Conservation (phyloP, 306 rosid genomes). For the Glycyrrhiza uralensis region DNA sequence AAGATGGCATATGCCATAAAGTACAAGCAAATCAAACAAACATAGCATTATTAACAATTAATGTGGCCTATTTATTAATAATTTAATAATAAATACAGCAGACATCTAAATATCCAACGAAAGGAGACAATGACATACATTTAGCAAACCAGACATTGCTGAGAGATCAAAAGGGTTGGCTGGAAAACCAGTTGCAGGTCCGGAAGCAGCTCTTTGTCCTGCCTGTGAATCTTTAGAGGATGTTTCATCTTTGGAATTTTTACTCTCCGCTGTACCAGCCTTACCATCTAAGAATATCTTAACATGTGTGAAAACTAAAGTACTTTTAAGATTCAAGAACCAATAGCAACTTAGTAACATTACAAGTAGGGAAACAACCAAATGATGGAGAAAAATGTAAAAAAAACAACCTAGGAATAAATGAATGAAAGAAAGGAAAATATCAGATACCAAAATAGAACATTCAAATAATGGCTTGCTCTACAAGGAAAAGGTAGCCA, state of each 20-base stretch:
- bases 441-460: neutral
- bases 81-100: neutral
- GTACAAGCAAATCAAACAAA: constrained; percentile 12
- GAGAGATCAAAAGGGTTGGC: constrained; percentile 91
- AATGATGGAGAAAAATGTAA: neutral
- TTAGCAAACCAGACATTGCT: constrained; percentile 87
- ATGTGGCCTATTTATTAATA: neutral
- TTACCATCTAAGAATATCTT: constrained; percentile 52
- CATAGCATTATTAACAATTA: constrained; percentile 17
- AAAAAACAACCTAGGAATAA: no score
- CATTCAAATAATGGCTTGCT: no score
- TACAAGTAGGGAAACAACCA: neutral
- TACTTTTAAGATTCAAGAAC: constrained; percentile 13
- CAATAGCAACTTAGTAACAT: neutral
- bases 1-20: neutral
- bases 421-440: neutral
- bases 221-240: constrained; percentile 49
- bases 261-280: constrained; percentile 51
- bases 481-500: neutral
- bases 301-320: constrained; percentile 13
- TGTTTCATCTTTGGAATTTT: constrained; percentile 47
- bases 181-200: constrained; percentile 56
- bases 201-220: constrained; percentile 42
- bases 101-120: neutral
- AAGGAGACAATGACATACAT: constrained; percentile 45